These are phyloP conservation scores for Tagetes patula DNA, from an alignment of 129 eudicot genomes.

Conservation along the genomic window DNA sequence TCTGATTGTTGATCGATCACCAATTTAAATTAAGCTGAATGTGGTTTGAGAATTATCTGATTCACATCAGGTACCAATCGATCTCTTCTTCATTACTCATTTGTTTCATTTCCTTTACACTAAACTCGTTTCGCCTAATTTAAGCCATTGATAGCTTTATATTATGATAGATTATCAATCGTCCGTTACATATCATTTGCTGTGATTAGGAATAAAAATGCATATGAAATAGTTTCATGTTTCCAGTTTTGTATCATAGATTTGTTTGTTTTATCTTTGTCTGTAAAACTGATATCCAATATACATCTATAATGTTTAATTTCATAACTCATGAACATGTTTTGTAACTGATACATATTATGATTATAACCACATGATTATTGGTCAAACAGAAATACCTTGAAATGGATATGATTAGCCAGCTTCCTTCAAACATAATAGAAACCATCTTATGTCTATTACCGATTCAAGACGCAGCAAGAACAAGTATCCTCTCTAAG, in stretches of 20 bases:
- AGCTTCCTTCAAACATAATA: constrained; percentile 17
- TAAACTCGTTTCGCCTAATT: not conserved
- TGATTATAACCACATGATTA: not conserved
- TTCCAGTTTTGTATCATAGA: not conserved
- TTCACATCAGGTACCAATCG: not conserved
- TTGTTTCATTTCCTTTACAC: not conserved
- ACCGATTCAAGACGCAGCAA: constrained; percentile 26
- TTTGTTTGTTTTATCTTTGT: not conserved
- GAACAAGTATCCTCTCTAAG: constrained; percentile 22
- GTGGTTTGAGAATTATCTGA: no score
- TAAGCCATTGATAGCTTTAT: not conserved
- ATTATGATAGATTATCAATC: not conserved
- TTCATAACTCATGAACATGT: constrained; percentile 3
- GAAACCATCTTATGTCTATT: constrained; percentile 21
- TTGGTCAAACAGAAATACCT: not conserved
- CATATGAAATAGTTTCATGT: not conserved
- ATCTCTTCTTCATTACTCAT: not conserved
- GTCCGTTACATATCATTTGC: not conserved
- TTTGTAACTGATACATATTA: not conserved
- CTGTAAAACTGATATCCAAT: not conserved
- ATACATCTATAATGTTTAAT: not conserved
- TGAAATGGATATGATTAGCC: constrained; percentile 24
- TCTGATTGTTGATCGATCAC: no score
- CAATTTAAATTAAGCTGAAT: no score
- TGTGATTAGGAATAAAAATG: not conserved